These are phyloP conservation scores for Brassica nigra DNA, from an alignment of 345 rosid species.

Conservation along the genomic window DNA sequence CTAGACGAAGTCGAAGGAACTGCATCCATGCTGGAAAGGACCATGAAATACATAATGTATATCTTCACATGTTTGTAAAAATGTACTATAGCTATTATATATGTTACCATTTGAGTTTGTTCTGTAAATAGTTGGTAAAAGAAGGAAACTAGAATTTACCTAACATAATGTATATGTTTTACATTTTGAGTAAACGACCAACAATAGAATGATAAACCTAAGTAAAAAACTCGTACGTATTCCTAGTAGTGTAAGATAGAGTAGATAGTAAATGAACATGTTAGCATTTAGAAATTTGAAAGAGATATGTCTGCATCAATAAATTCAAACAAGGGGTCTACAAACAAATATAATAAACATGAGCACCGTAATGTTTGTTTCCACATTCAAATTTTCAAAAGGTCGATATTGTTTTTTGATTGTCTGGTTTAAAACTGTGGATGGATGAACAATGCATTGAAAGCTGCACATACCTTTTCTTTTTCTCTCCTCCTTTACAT, in stretches of 20 bases:
- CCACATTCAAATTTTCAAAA: constrained; percentile 35
- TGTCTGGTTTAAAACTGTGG: constrained; percentile 21
- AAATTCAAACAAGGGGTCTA: constrained; percentile 36
- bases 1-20: background rate
- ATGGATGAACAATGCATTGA: constrained; percentile 38
- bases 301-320: constrained; percentile 22
- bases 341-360: constrained; percentile 29
- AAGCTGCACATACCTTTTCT: constrained; percentile 33
- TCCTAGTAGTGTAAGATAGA: background rate
- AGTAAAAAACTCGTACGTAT: background rate
- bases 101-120: background rate
- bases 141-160: background rate
- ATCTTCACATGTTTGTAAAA: background rate
- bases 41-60: background rate
- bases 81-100: background rate
- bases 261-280: background rate
- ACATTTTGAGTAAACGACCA: background rate
- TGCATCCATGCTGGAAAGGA: constrained; percentile 18
- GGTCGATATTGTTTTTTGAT: background rate
- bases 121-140: background rate
- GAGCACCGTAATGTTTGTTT: constrained; percentile 31
- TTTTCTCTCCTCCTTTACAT: constrained; percentile 33
- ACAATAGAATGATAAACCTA: background rate
- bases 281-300: constrained; percentile 3
- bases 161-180: background rate